Percentiles rank a stretch among this genome's conserved stretches.
phyloP scores from a whole-genome alignment of 2,329 filamentous ascomycete genomes.

The Penicillium hesseltinei region DNA sequence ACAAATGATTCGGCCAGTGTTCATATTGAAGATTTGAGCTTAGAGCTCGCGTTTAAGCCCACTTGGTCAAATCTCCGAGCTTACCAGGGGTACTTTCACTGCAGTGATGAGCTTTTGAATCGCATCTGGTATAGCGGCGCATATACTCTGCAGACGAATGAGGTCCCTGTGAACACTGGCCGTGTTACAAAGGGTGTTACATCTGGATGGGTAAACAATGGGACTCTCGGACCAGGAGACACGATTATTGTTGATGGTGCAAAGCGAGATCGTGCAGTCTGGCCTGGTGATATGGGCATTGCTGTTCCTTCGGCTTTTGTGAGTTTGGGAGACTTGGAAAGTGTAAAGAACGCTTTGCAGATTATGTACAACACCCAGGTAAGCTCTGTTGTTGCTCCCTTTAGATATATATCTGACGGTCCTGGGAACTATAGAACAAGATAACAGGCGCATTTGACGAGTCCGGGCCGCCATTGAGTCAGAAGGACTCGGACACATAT shows the following conservation, averaged over 20 bases:
- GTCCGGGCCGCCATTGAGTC: constrained; percentile 36
- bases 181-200: constrained; percentile 32
- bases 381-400: background rate
- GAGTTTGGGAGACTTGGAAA: constrained; percentile 47
- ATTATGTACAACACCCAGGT: constrained; percentile 49
- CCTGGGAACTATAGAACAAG: constrained; percentile 17
- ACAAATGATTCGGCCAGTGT: constrained; percentile 35
- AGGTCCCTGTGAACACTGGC: constrained; percentile 40
- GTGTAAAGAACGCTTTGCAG: constrained; percentile 49
- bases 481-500: constrained; percentile 37
- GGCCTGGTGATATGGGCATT: constrained; percentile 53
- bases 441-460: constrained; percentile 37
- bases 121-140: constrained; percentile 58
- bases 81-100: constrained; percentile 56
- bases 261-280: constrained; percentile 45
- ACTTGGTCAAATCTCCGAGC: constrained; percentile 53
- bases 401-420: background rate
- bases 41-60: constrained; percentile 51
- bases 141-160: constrained; percentile 52
- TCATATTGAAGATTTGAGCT: constrained; percentile 37
- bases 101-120: constrained; percentile 53
- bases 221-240: constrained; percentile 39
- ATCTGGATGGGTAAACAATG: constrained; percentile 43
- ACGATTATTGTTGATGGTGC: constrained; percentile 47
- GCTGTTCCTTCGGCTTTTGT: constrained; percentile 48